Conservation (phyloP, 2,329 filamentous ascomycete genomes). For the Bipolaris cookei region DNA sequence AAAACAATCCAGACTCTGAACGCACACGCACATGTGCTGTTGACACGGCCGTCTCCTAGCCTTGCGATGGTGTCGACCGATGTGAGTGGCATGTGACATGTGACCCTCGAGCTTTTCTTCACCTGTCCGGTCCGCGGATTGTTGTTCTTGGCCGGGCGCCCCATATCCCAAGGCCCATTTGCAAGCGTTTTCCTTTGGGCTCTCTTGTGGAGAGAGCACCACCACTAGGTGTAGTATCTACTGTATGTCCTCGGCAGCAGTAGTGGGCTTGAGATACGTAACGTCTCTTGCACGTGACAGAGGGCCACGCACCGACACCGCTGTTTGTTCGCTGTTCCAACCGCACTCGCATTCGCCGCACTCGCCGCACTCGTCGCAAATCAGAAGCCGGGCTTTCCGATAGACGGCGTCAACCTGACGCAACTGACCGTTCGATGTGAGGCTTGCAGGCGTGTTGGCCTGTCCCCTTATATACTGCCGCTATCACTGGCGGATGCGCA, state of each 20-base stretch:
- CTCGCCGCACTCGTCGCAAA: not conserved
- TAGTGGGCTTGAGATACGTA: not conserved
- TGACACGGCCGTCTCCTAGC: not conserved
- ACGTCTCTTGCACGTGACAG: not conserved
- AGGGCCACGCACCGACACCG: slow-evolving; percentile 1
- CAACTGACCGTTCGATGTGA: slow-evolving; percentile 1
- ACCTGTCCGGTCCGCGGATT: not conserved
- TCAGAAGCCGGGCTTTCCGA: not conserved
- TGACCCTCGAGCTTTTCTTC: not conserved
- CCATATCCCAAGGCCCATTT: not conserved
- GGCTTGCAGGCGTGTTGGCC: not conserved
- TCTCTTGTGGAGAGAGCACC: not conserved
- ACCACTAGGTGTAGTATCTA: not conserved
- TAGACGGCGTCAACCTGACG: not conserved
- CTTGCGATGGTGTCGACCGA: not conserved
- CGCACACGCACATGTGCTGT: not conserved
- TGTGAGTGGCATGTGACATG: not conserved
- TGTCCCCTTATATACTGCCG: slow-evolving; percentile 3
- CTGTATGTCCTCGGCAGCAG: too few species aligned
- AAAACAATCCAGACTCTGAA: not conserved
- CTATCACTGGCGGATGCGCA: slow-evolving; percentile 13
- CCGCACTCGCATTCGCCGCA: not conserved
- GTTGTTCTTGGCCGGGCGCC: not conserved
- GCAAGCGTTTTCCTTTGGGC: not conserved
- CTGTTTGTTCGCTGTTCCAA: not conserved